phyloP scores from a whole-genome alignment of 768 basidiomycete genomes.

The Naganishia vaughanmartiniae region DNA sequence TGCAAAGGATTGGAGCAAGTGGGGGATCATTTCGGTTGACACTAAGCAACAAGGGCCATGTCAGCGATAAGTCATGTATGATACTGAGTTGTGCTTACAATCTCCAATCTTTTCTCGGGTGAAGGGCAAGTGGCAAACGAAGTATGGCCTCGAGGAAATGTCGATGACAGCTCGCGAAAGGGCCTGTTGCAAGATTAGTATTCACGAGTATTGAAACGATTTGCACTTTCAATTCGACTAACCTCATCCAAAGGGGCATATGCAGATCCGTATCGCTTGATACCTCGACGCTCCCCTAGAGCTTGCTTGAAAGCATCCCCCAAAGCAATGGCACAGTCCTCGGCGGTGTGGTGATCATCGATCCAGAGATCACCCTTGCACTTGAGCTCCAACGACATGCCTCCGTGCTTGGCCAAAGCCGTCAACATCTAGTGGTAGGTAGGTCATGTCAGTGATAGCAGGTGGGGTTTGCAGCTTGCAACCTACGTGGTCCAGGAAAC shows the following conservation, averaged over 20 bases:
- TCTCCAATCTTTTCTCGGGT: conserved; percentile 57
- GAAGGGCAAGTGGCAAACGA: conserved; percentile 74
- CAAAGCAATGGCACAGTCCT: conserved; percentile 63
- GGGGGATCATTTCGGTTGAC: conserved; percentile 92
- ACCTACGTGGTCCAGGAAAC: conserved; percentile 94
- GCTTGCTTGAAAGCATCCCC: conserved; percentile 84
- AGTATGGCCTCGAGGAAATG: conserved; percentile 95
- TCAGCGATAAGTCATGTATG: not conserved
- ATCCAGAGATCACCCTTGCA: conserved; percentile 96
- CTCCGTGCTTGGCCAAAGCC: conserved; percentile 93
- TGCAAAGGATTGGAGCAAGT: conserved; percentile 97
- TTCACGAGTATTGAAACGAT: not conserved
- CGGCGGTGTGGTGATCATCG: conserved; percentile 98
- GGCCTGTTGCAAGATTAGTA: conserved; percentile 59
- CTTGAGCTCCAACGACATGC: conserved; percentile 83
- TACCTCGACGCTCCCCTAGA: conserved; percentile 88
- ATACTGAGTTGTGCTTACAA: conserved; percentile 50
- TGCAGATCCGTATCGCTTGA: conserved; percentile 90
- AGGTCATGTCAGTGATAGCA: not conserved
- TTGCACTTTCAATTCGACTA: conserved; percentile 31
- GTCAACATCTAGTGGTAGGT: conserved; percentile 76
- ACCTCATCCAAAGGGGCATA: conserved; percentile 98
- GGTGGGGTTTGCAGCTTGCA: not conserved
- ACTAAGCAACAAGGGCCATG: conserved; percentile 33
- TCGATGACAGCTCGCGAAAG: conserved; percentile 94